Evolutionary conservation across 768 basidiomycete species (phyloP).

Genomic region (Boletus rex-veris): DNA sequence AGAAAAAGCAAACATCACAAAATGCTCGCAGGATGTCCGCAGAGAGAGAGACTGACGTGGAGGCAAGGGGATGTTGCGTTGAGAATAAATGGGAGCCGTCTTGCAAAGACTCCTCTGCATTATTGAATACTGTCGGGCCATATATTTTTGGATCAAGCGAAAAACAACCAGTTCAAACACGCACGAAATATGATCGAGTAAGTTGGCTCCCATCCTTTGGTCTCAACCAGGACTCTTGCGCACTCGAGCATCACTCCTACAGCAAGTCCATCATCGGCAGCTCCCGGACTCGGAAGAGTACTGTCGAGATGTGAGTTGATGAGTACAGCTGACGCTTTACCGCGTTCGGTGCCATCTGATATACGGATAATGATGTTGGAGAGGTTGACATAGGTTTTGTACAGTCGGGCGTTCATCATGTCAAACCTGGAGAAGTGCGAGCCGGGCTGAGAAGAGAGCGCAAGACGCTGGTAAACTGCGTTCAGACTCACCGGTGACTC

Average conservation of each 20-base stretch:
- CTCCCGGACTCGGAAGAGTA: constrained; percentile 85
- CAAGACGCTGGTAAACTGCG: background rate
- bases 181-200: constrained; percentile 80
- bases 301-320: constrained; percentile 90
- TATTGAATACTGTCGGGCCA: constrained; percentile 72
- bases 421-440: constrained; percentile 62
- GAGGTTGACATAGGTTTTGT: constrained; percentile 85
- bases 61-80: constrained; percentile 76
- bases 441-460: background rate
- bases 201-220: constrained; percentile 66
- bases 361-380: constrained; percentile 87
- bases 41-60: constrained; percentile 50
- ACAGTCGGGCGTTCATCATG: constrained; percentile 81
- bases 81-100: constrained; percentile 93
- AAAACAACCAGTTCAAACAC: constrained; percentile 24
- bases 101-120: constrained; percentile 92
- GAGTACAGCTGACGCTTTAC: constrained; percentile 80
- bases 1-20: background rate
- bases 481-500: constrained; percentile 66
- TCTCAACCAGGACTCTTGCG: constrained; percentile 67
- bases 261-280: constrained; percentile 83
- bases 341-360: constrained; percentile 66
- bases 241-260: constrained; percentile 92
- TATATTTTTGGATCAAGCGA: background rate
- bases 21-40: background rate